Conservation (phyloP, 768 basidiomycete genomes). For the Amanita inopinata region DNA sequence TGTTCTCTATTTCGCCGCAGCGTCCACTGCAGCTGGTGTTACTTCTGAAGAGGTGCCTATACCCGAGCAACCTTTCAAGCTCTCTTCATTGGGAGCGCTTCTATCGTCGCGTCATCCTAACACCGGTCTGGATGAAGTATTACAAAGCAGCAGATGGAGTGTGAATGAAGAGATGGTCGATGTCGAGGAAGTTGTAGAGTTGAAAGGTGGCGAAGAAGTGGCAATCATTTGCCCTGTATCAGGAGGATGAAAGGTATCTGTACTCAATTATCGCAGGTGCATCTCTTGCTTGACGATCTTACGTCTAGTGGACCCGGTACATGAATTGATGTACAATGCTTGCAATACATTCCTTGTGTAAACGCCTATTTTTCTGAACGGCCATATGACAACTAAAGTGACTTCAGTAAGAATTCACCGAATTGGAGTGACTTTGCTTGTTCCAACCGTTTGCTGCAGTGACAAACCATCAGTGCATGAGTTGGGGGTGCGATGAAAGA, state of each 20-base stretch:
- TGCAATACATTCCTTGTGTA: no score
- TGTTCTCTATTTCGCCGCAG: slow-evolving; percentile 51
- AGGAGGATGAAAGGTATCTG: slow-evolving; percentile 43
- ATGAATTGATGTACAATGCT: no score
- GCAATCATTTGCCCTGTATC: slow-evolving; percentile 78
- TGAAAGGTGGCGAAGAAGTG: slow-evolving; percentile 68
- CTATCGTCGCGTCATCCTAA: slow-evolving; percentile 48
- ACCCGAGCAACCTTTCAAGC: slow-evolving; percentile 34
- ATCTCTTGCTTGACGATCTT: no score
- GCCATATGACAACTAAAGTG: no score
- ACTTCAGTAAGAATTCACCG: no score
- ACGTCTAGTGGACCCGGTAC: no score
- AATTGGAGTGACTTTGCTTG: no score
- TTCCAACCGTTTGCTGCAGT: no score
- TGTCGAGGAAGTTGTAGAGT: slow-evolving; percentile 32
- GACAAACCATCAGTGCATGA: no score
- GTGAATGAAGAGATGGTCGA: slow-evolving; percentile 76
- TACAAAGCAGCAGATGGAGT: slow-evolving; percentile 64
- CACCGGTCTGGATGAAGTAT: slow-evolving; percentile 38
- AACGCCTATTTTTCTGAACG: no score
- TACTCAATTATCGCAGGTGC: neutral
- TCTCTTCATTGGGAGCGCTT: slow-evolving; percentile 38
- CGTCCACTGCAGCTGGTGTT: slow-evolving; percentile 60
- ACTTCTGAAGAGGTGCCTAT: slow-evolving; percentile 44
- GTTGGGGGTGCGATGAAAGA: no score